These are phyloP conservation scores for Aquanectria penicillioides DNA, from an alignment of 2,329 filamentous ascomycete species.

Conservation along the genomic window DNA sequence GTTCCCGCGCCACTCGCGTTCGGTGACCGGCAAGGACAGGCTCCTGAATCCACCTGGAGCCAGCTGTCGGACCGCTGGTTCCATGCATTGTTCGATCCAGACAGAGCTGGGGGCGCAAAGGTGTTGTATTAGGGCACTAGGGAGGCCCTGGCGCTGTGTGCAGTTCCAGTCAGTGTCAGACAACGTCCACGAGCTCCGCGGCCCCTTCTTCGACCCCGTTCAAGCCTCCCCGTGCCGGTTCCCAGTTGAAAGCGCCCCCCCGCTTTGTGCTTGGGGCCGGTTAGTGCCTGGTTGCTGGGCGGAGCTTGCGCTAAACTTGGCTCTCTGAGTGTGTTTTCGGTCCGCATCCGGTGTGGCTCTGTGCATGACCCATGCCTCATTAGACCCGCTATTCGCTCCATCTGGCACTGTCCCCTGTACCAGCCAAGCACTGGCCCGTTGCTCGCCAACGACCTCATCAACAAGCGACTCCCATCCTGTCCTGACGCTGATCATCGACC, in stretches of 20 bases:
- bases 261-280: constrained; percentile 18
- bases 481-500: constrained; percentile 18
- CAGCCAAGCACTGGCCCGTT: constrained; percentile 30
- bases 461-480: constrained; percentile 25
- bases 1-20: constrained; percentile 12
- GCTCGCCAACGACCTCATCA: constrained; percentile 36
- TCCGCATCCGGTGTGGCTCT: constrained; percentile 38
- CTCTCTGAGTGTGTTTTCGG: constrained; percentile 28
- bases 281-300: constrained; percentile 32
- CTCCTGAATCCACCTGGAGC: not conserved
- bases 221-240: constrained; percentile 12
- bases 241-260: constrained; percentile 9
- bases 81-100: not conserved
- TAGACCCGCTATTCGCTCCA: constrained; percentile 33
- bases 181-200: not conserved
- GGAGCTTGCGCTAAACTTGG: constrained; percentile 36
- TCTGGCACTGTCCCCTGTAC: constrained; percentile 21
- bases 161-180: constrained; percentile 3
- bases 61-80: not conserved
- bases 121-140: no score
- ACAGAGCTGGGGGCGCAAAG: no score
- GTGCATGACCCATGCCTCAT: constrained; percentile 10
- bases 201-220: not conserved
- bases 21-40: constrained; percentile 4
- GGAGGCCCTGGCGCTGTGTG: constrained; percentile 1